Evolutionary conservation across 140 eudicot species (phyloP).

Genomic region (Stevia rebaudiana): DNA sequence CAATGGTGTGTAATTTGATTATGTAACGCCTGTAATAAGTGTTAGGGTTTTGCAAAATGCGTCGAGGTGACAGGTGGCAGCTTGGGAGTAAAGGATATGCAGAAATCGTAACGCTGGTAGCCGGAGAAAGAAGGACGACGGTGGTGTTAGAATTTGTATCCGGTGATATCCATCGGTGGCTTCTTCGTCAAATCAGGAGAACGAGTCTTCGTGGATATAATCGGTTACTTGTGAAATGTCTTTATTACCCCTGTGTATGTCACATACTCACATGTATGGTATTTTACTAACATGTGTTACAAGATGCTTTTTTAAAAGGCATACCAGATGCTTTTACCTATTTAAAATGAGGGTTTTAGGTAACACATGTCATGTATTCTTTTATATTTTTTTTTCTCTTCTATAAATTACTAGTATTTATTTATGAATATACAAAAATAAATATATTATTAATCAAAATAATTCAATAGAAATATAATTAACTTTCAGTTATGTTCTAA

Average conservation of each 20-base stretch:
- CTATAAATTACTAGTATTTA: no score
- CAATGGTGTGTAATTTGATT: neutral
- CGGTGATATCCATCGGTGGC: neutral
- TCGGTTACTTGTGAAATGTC: neutral
- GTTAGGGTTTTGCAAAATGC: constrained; percentile 15
- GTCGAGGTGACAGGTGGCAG: constrained; percentile 7
- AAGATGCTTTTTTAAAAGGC: no score
- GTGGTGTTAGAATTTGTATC: constrained; percentile 7
- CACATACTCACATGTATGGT: neutral
- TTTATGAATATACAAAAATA: no score
- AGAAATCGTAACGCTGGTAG: constrained; percentile 7
- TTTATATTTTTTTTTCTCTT: no score
- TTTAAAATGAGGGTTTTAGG: no score
- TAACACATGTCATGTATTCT: no score
- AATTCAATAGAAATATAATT: no score
- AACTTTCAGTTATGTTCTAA: no score
- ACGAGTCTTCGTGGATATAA: constrained; percentile 22
- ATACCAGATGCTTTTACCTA: no score
- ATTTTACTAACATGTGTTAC: neutral
- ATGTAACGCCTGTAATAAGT: constrained; percentile 4
- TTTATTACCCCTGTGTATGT: neutral
- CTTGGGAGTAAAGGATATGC: neutral
- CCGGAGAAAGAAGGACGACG: constrained; percentile 14
- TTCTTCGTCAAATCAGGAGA: neutral
- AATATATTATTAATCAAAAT: no score